Conservation (phyloP, 306 rosid genomes). For the Comarum palustre region DNA sequence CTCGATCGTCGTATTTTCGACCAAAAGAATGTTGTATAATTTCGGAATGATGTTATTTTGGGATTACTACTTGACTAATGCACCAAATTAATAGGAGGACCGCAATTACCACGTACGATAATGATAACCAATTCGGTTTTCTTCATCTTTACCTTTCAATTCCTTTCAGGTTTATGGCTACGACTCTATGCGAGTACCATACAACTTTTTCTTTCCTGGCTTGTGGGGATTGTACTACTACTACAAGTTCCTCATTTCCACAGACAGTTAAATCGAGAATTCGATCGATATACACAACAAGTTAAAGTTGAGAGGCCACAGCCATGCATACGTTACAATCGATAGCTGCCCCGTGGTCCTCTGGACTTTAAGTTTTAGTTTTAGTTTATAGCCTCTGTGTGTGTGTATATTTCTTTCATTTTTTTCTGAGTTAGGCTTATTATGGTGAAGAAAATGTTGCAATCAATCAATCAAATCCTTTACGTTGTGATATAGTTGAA, state of each 20-base stretch:
- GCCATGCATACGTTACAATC: neutral
- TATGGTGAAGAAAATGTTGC: neutral
- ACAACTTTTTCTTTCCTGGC: neutral
- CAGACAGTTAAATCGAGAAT: neutral
- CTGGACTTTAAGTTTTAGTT: too few species aligned
- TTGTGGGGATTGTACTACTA: neutral
- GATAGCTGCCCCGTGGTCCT: neutral
- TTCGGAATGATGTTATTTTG: neutral
- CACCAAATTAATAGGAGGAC: neutral
- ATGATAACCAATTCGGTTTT: neutral
- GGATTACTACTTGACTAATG: neutral
- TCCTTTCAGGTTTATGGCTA: neutral
- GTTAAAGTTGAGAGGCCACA: neutral
- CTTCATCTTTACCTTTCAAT: neutral
- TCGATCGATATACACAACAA: neutral
- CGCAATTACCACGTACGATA: neutral
- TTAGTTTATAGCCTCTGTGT: rapidly evolving
- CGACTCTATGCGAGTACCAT: neutral
- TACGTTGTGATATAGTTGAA: neutral
- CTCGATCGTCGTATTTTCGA: too few species aligned
- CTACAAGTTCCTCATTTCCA: neutral
- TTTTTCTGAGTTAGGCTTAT: neutral
- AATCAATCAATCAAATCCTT: neutral
- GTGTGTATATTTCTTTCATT: neutral
- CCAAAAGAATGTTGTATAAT: neutral